phyloP scores from a whole-genome alignment of 2,329 filamentous ascomycete species.

The Colletotrichum australisinense region DNA sequence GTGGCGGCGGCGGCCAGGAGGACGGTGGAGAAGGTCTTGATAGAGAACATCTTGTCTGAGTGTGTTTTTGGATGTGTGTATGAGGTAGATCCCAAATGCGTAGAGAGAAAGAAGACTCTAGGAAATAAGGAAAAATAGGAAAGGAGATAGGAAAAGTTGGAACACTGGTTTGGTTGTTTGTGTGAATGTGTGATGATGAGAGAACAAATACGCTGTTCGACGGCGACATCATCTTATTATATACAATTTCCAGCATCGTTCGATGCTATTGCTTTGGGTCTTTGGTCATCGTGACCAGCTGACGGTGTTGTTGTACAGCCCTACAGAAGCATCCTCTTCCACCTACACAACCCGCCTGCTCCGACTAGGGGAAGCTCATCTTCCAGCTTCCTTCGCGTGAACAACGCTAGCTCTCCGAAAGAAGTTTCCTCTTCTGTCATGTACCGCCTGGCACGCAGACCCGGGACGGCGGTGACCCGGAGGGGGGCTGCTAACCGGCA shows the following conservation, averaged over 20 bases:
- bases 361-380: not conserved
- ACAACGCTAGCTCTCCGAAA: not conserved
- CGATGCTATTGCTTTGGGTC: not conserved
- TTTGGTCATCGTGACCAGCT: not conserved
- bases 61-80: not conserved
- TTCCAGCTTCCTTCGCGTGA: not conserved
- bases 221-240: not conserved
- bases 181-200: constrained; percentile 9
- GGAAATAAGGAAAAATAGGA: constrained; percentile 17
- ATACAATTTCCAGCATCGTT: not conserved
- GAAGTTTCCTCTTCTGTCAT: not conserved
- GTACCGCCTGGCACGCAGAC: not conserved
- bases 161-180: not conserved
- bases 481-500: not conserved
- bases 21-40: constrained; percentile 42
- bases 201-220: not conserved
- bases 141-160: constrained; percentile 16
- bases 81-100: not conserved
- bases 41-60: constrained; percentile 45
- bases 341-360: not conserved
- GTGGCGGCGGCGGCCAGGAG: constrained; percentile 42
- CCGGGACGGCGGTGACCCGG: not conserved
- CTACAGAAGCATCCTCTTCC: constrained; percentile 23
- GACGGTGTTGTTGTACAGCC: constrained; percentile 20
- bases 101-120: not conserved